phyloP scores from a whole-genome alignment of 768 basidiomycete genomes.

The Epithele typhae region DNA sequence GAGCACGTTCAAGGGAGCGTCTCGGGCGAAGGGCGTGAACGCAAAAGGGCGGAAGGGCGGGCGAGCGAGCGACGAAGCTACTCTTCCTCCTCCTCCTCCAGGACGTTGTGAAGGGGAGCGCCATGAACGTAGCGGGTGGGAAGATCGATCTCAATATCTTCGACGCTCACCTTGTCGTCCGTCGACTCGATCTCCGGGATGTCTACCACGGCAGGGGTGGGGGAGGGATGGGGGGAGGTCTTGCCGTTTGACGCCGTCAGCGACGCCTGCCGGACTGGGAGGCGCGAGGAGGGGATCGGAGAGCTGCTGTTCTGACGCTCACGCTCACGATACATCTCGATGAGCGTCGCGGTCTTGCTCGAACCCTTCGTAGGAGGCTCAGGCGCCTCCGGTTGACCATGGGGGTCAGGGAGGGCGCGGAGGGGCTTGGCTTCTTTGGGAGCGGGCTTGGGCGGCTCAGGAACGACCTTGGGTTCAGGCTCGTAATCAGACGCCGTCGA shows the following conservation, averaged over 20 bases:
- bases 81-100: slow-evolving; percentile 60
- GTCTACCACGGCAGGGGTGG: slow-evolving; percentile 20
- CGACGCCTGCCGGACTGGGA: slow-evolving; percentile 31
- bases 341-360: slow-evolving; percentile 72
- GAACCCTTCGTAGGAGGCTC: slow-evolving; percentile 18
- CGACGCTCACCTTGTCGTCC: slow-evolving; percentile 16
- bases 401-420: slow-evolving; percentile 1
- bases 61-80: slow-evolving; percentile 1
- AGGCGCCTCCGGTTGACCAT: neutral
- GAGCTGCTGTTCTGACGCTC: slow-evolving; percentile 31
- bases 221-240: slow-evolving; percentile 12
- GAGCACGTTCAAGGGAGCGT: too few species aligned
- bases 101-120: slow-evolving; percentile 79
- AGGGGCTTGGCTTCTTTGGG: slow-evolving; percentile 6
- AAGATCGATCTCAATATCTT: slow-evolving; percentile 15
- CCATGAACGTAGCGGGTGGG: slow-evolving; percentile 69
- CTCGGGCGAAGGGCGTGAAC: neutral
- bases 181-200: slow-evolving; percentile 15
- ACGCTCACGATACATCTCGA: slow-evolving; percentile 85
- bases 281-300: slow-evolving; percentile 26
- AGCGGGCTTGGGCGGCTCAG: slow-evolving; percentile 5
- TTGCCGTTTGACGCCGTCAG: slow-evolving; percentile 15
- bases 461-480: slow-evolving; percentile 8
- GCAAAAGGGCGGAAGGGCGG: neutral
- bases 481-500: slow-evolving; percentile 12